Evolutionary conservation across 768 basidiomycete species (phyloP).

Genomic region (Trametes punicea): DNA sequence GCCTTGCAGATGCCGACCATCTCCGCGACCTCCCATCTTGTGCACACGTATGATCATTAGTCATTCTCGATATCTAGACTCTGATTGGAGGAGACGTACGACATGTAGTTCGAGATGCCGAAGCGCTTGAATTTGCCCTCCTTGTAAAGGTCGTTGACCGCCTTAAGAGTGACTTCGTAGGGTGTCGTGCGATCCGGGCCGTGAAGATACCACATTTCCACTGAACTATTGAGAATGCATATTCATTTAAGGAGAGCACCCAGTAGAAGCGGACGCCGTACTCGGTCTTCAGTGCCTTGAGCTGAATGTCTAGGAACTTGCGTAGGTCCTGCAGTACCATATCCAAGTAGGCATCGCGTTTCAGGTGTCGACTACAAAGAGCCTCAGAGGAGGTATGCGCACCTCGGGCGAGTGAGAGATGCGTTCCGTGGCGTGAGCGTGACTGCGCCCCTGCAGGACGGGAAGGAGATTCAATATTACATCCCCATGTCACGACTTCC

Average conservation of each 20-base stretch:
- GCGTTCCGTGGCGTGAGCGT: background rate
- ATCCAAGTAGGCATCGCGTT: background rate
- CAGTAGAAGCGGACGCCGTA: conserved; percentile 17
- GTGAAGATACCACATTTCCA: conserved; percentile 51
- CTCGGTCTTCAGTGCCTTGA: conserved; percentile 49
- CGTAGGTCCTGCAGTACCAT: conserved; percentile 31
- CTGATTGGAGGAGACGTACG: conserved; percentile 28
- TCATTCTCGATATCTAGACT: background rate
- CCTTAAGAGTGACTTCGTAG: conserved; percentile 45
- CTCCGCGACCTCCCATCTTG: conserved; percentile 44
- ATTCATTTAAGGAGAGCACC: conserved; percentile 4
- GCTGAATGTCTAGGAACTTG: conserved; percentile 31
- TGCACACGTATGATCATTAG: background rate
- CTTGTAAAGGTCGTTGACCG: conserved; percentile 46
- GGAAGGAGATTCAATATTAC: too few species aligned
- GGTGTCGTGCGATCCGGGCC: conserved; percentile 42
- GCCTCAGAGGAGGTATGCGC: too few species aligned
- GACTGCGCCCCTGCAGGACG: background rate
- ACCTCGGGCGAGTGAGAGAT: conserved; percentile 29
- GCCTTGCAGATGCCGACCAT: conserved; percentile 39
- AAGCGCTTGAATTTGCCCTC: conserved; percentile 51
- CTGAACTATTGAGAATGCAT: conserved; percentile 8
- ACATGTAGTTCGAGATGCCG: conserved; percentile 43
- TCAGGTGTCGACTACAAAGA: background rate
- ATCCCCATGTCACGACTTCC: too few species aligned